Evolutionary conservation across 345 rosid species (phyloP), one percentile per base, ranked within the genome.

Genomic region (Eucalyptus melliodora): DNA sequence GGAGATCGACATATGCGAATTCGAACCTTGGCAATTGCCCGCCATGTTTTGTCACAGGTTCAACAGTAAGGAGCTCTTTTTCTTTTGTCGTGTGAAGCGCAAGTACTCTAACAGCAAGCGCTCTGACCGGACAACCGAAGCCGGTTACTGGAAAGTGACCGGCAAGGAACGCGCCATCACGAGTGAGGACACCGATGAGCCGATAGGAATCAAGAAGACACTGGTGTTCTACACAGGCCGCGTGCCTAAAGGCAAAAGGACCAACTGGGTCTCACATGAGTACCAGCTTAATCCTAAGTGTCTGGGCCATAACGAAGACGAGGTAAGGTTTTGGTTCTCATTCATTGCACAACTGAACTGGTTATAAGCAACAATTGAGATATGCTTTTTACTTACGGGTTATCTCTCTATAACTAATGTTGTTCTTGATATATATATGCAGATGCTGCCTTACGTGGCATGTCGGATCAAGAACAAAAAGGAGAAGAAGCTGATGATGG

Each of bases 81-180:
- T 95, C 91, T 94, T 93, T 87, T 89, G 92, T 31, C 89, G 56
- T 4, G 90, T 88, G 8, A 91, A 90, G 51, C 88, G 86, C 62
- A 91, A 90, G 90, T 91, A 92, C 60, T 40, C n/a, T 2, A 86
- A 86, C 77, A 92, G 93, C 60, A 89, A 88, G 9, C 62, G 90
- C 55, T 60, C 72, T 34, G 89, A 86, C 23, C 88, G 96, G 24
- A 88, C 50, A 26, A 93, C 95, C 1, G 34, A 30, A 6, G 30
- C 86, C 50, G 97, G 97, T 15, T 96, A 23, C 88, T 96, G 96
- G 96, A 96, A 96, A 89, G 90, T 88, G 34, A 95, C 96, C 0
- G 94, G 96, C 8, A 49, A 59, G 16, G 88, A 90, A 24, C 91
- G 92, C 31, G 9, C 6, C 1, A 83, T 95, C 89, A 88, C 3